Evolutionary conservation across 306 rosid genomes (phyloP), one percentile per base, ranked within the genome.

Genomic region (Pterocarpus santalinus): DNA sequence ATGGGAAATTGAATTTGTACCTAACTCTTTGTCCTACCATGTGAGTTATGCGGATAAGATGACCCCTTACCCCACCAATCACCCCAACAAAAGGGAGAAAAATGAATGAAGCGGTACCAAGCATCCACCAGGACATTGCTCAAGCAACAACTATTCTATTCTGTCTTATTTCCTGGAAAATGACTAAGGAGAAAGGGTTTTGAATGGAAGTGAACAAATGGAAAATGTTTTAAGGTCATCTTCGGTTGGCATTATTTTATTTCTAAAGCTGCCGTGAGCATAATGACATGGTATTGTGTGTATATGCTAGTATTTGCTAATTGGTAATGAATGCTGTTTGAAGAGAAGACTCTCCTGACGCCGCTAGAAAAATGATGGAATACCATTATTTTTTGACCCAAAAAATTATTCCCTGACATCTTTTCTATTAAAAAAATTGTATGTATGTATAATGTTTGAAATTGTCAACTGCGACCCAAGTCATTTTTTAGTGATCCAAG

Each of bases 1-100:
- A 58, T 62, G 79, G 34, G 51, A 38, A 65, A 81, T 79, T 78
- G 79, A 73, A 83, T 76, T 66, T 73, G 83, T 80, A 81, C 80
- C 65, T 5, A 79, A 56, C 78, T 15, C 49, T 28, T 35, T 28
- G 78, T 72, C 83, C 34, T 15, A 74, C 53, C 77, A 73, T 85
- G 74, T 77, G 83, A 55, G 22, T 77, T 52, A 52, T 72, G 64
- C 15, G 36, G 81, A 73, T 67, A 43, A 43, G 58, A 65, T 43
- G 47, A 64, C 70, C 72, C 71, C 7, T 62, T 49, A 6, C 34
- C 66, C 78, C 69, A 72, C 77, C 72, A 39, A 64, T 8, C 16
- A 62, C 30, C 56, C 30, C 14, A 39, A 47, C 7, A 17, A 36
- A 13, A 75, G 43, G 55, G 49, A 17, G 35, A 49, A 62, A 52